Conservation (phyloP, 2,329 filamentous ascomycete species). For the Rhinocladiella mackenziei region DNA sequence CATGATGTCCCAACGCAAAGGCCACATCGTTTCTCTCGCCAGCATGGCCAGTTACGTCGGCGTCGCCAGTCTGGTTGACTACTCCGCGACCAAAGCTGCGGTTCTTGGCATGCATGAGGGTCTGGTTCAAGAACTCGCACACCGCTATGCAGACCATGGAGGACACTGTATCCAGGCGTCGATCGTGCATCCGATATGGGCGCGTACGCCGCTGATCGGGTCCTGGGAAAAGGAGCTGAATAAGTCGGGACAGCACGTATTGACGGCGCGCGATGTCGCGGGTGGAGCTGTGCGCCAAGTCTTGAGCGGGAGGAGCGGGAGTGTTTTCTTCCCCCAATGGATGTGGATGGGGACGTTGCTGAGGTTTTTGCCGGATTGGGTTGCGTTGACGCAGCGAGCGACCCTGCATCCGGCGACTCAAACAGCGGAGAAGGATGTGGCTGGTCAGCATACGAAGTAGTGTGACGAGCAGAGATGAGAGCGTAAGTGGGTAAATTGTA, state of each 20-base stretch:
- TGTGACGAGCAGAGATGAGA: too few relatives aligned
- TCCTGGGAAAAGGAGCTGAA: constrained; percentile 55
- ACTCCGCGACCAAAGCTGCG: constrained; percentile 63
- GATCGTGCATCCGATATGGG: constrained; percentile 26
- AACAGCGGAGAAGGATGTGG: background rate
- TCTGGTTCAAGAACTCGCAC: constrained; percentile 55
- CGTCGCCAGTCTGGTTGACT: constrained; percentile 63
- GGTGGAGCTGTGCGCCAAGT: constrained; percentile 60
- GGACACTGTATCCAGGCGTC: constrained; percentile 21
- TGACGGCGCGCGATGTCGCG: constrained; percentile 50
- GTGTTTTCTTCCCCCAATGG: constrained; percentile 24
- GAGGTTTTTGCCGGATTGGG: constrained; percentile 59
- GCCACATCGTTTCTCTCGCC: constrained; percentile 68
- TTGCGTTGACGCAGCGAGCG: constrained; percentile 30
- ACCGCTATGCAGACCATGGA: constrained; percentile 46
- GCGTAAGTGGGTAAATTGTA: too few relatives aligned
- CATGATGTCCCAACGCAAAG: constrained; percentile 62
- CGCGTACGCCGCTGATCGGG: constrained; percentile 18
- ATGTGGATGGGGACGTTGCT: constrained; percentile 33
- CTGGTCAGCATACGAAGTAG: too few relatives aligned
- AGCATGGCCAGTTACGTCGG: constrained; percentile 59
- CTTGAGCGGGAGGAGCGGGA: constrained; percentile 43
- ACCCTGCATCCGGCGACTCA: constrained; percentile 1
- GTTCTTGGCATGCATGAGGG: constrained; percentile 65
- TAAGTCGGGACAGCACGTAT: constrained; percentile 45